phyloP scores from a whole-genome alignment of 2,329 filamentous ascomycete genomes.

The Ophiosphaerella herpotricha region DNA sequence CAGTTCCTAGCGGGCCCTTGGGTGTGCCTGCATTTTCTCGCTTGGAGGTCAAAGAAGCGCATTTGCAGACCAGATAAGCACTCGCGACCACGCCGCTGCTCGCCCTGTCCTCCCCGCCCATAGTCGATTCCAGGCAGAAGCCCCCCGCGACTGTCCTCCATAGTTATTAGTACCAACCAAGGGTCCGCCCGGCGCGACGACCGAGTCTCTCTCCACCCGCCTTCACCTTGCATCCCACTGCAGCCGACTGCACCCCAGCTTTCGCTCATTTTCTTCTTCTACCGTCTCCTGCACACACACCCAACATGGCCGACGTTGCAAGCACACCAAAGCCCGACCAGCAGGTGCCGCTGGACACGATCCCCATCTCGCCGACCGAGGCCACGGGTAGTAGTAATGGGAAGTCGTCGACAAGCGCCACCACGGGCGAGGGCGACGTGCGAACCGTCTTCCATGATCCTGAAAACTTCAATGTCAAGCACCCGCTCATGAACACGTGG shows the following conservation, averaged over 20 bases:
- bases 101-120: constrained; percentile 16
- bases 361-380: constrained; percentile 59
- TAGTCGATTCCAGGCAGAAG: constrained; percentile 14
- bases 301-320: constrained; percentile 45
- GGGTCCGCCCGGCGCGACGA: constrained; percentile 41
- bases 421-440: constrained; percentile 58
- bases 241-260: constrained; percentile 16
- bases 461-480: constrained; percentile 99
- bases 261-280: background rate
- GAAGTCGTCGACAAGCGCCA: constrained; percentile 48
- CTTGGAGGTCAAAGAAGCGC: constrained; percentile 18
- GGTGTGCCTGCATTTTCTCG: constrained; percentile 32
- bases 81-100: constrained; percentile 16
- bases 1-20: constrained; percentile 6
- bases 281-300: constrained; percentile 5
- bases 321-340: constrained; percentile 48
- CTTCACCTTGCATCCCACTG: constrained; percentile 19
- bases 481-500: constrained; percentile 96
- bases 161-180: constrained; percentile 4
- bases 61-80: constrained; percentile 4
- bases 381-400: constrained; percentile 45
- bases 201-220: constrained; percentile 22
- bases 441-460: constrained; percentile 98
- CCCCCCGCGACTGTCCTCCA: constrained; percentile 25
- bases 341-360: constrained; percentile 60